Evolutionary conservation across 345 rosid genomes (phyloP), one percentile per base, ranked within the genome.

Genomic region (Microthlaspi erraticum): DNA sequence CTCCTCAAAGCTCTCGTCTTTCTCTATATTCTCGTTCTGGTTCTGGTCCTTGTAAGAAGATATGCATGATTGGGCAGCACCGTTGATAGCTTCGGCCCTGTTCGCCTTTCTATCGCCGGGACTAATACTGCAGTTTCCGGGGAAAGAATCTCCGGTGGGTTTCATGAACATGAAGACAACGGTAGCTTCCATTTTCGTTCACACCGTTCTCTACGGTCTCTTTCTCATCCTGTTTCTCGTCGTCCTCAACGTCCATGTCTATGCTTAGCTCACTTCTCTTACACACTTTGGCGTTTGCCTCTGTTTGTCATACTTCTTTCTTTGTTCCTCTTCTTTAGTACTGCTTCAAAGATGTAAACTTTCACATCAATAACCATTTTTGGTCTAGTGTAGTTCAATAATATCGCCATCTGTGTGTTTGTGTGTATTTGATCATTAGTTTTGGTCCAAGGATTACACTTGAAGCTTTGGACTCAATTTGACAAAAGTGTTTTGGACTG

Each of bases 11-110:
- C 29, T 34, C 52, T 50, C 37, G 39, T 20, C 29, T 58, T 53
- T 62, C 71, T 52, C 64, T 54, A 13, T 53, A 37, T 37, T 42
- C 55, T 11, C 59, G 11, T 50, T 46, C 19, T 23, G 38, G 51
- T 68, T 31, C 26, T 70, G 39, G 23, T 58, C 4, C 5, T 23
- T 70, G 68, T 41, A 64, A 41, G 68, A 59, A 77, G 59, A 66
- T 13, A 87, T 88, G 98, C 79, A 85, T 36, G 91, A 89, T 49
- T 93, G 98, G 98, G 98, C 93, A 17, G 91, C 87, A 78, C 89
- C 97, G 1, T 68, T 93, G 62, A 89, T 91, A 55, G 97, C 97
- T 8, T 76, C 96, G 2, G 98, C 96, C n/a, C 77, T 93, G 58
- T 93, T 91, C 32, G 92, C 88, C 10, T 86, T 93, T 70, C 63